Percentiles rank a stretch among this genome's conserved stretches.
These are phyloP conservation scores for Eutrema yunnanense DNA, from an alignment of 345 rosid genomes.

Conservation along the genomic window DNA sequence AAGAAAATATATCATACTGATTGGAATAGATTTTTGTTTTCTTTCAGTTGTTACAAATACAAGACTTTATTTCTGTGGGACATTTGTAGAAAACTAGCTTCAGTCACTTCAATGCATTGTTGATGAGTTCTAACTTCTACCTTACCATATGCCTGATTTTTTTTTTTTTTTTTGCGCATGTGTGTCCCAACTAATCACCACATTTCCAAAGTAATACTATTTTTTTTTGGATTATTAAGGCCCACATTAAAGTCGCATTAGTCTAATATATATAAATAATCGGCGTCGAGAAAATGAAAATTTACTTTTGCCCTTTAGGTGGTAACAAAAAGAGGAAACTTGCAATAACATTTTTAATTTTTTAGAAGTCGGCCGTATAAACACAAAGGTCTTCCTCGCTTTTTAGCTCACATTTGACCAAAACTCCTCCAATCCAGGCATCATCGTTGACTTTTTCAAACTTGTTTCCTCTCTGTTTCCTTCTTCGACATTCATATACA, in stretches of 20 bases:
- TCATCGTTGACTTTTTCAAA: conserved; percentile 28
- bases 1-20: not conserved
- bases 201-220: not conserved
- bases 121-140: conserved; percentile 7
- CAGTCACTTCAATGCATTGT: conserved; percentile 10
- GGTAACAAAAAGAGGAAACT: not conserved
- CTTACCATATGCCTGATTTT: not conserved
- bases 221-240: not conserved
- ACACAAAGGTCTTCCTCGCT: conserved; percentile 17
- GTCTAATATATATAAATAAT: not conserved
- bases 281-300: not conserved
- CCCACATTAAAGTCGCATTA: not conserved
- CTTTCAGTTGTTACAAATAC: not conserved
- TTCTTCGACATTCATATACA: conserved; percentile 1
- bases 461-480: conserved; percentile 21
- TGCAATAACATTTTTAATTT: conserved; percentile 5
- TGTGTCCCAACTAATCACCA: conserved; percentile 24
- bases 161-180: not conserved
- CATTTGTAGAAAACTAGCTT: not conserved
- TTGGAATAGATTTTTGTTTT: not conserved
- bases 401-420: conserved; percentile 28
- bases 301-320: not conserved
- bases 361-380: conserved; percentile 20
- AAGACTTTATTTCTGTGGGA: not conserved
- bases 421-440: conserved; percentile 18